phyloP scores from a whole-genome alignment of 352 stramenopile species.

The Globisporangium takayamanum region DNA sequence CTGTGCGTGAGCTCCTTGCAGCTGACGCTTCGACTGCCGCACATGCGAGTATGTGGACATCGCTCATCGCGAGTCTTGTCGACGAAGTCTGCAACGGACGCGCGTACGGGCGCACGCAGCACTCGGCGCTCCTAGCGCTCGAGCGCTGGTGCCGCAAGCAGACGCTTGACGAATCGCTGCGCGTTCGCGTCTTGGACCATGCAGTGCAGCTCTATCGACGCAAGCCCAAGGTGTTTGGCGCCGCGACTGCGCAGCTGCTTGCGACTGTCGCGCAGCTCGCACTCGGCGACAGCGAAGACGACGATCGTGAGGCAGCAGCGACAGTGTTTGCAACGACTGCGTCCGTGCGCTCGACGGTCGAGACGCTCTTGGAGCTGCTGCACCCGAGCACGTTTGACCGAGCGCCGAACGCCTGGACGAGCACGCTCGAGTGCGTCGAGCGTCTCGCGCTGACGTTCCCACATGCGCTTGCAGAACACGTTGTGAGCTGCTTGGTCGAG shows the following conservation, averaged over 20 bases:
- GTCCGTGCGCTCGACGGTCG: neutral
- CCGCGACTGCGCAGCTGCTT: conserved; percentile 12
- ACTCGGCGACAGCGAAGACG: neutral
- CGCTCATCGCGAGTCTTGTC: neutral
- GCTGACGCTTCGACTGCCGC: neutral
- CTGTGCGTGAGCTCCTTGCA: neutral
- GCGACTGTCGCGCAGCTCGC: neutral
- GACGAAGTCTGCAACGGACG: neutral
- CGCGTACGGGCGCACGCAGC: neutral
- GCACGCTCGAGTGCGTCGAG: neutral
- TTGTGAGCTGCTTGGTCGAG: neutral
- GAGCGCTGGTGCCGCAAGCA: neutral
- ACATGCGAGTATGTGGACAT: neutral
- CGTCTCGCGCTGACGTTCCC: neutral
- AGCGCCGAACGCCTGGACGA: neutral
- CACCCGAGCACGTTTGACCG: conserved; percentile 18
- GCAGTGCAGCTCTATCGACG: conserved; percentile 4
- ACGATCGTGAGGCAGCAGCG: neutral
- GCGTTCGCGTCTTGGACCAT: neutral
- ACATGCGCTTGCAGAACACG: neutral
- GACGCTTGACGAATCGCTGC: neutral
- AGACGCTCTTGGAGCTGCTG: conserved; percentile 23
- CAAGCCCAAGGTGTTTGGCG: conserved; percentile 23
- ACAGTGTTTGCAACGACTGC: neutral
- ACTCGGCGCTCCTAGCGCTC: neutral